A percentile compares a stretch with the other conserved stretches of the same genome.
Evolutionary conservation across 2,329 filamentous ascomycete genomes (phyloP).

Genomic region (Pyrenochaeta sp.): DNA sequence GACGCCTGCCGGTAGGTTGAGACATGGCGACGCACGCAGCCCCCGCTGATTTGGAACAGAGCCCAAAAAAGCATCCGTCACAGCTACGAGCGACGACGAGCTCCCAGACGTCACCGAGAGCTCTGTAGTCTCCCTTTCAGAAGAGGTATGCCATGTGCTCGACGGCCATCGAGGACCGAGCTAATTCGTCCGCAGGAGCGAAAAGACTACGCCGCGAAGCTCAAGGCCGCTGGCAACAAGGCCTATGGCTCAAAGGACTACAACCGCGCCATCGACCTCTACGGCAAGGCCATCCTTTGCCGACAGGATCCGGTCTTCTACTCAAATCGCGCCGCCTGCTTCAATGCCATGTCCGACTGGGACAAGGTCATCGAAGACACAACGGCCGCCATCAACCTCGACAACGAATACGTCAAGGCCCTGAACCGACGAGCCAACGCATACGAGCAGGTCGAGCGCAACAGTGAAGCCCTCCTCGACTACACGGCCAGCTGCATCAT

Average conservation of each 20-base stretch:
- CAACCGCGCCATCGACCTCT: slow-evolving; percentile 90
- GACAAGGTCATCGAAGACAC: slow-evolving; percentile 97
- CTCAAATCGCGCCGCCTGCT: slow-evolving; percentile 97
- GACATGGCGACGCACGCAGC: not conserved
- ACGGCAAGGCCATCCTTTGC: slow-evolving; percentile 95
- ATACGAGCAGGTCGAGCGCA: slow-evolving; percentile 91
- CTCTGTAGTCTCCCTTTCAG: slow-evolving; percentile 54
- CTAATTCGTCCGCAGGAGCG: slow-evolving; percentile 69
- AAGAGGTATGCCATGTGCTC: slow-evolving; percentile 44
- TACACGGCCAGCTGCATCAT: slow-evolving; percentile 99
- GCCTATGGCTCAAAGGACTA: slow-evolving; percentile 95
- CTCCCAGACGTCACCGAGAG: slow-evolving; percentile 60
- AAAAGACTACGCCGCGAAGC: slow-evolving; percentile 85
- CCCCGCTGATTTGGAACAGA: slow-evolving; percentile 31
- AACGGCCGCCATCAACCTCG: slow-evolving; percentile 90
- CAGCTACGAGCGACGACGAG: slow-evolving; percentile 54
- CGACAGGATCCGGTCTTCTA: slow-evolving; percentile 98
- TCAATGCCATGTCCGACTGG: slow-evolving; percentile 92
- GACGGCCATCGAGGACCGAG: not conserved
- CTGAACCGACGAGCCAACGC: slow-evolving; percentile 95
- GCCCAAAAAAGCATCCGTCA: slow-evolving; percentile 46
- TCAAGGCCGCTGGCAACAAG: slow-evolving; percentile 96
- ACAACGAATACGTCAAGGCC: slow-evolving; percentile 96
- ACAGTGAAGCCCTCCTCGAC: slow-evolving; percentile 93
- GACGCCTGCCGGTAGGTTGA: slow-evolving; percentile 41